Percentiles rank a stretch among this genome's conserved stretches.
These are phyloP conservation scores for Escallonia rubra DNA, from an alignment of 129 eudicot genomes.

Conservation along the genomic window DNA sequence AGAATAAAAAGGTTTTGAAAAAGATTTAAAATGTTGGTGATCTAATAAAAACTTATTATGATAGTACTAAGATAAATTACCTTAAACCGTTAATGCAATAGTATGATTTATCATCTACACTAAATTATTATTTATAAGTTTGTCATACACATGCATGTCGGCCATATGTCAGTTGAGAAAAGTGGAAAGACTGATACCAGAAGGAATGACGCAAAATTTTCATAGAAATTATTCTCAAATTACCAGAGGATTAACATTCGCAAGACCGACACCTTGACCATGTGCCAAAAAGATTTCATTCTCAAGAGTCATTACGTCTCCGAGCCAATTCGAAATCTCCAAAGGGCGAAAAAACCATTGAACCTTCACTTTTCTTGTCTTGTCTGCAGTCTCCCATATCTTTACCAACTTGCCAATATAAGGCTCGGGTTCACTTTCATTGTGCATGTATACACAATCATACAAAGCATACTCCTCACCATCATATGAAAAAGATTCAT, in stretches of 20 bases:
- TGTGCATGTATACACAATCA: conserved; percentile 73
- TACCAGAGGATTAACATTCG: conserved; percentile 74
- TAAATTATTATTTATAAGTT: too few relatives aligned
- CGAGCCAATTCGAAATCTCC: conserved; percentile 50
- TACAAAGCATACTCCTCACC: conserved; percentile 52
- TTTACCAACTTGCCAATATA: conserved; percentile 65
- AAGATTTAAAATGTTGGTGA: too few relatives aligned
- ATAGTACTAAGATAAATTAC: too few relatives aligned
- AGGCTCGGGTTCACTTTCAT: conserved; percentile 41
- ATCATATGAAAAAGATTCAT: conserved; percentile 64
- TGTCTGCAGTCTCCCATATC: conserved; percentile 56
- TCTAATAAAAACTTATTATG: too few relatives aligned
- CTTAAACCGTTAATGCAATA: too few relatives aligned
- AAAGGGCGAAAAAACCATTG: conserved; percentile 74
- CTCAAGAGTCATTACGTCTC: conserved; percentile 31
- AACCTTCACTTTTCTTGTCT: conserved; percentile 51
- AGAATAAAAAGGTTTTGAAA: too few relatives aligned
- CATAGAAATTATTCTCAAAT: neutral
- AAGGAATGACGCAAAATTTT: too few relatives aligned
- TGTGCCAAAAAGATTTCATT: conserved; percentile 71
- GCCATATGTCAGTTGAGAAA: too few relatives aligned
- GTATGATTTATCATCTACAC: too few relatives aligned
- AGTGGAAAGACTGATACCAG: too few relatives aligned
- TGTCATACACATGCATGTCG: too few relatives aligned
- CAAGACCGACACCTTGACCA: conserved; percentile 70